Conservation (phyloP, 2,329 filamentous ascomycete species). For the Arthrobotrys iridis region DNA sequence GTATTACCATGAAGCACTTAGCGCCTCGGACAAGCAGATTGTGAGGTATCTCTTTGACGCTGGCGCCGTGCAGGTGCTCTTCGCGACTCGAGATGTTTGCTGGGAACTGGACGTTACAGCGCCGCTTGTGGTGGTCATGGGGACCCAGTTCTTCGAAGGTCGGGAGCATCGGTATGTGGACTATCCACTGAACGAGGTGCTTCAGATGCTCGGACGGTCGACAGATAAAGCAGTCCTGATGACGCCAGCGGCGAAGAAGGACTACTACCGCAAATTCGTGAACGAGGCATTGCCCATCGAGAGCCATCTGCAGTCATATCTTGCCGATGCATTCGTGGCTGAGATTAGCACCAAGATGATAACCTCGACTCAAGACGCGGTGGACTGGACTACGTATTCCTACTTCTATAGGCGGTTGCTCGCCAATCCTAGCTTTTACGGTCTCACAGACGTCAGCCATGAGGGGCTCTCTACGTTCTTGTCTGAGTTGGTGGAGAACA, state of each 20-base stretch:
- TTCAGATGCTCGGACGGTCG: conserved; percentile 98
- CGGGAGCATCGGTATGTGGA: conserved; percentile 97
- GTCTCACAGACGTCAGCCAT: conserved; percentile 84
- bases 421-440: conserved; percentile 96
- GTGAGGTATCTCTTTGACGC: conserved; percentile 90
- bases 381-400: conserved; percentile 98
- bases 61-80: conserved; percentile 86
- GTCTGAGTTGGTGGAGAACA: conserved; percentile 92
- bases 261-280: conserved; percentile 99
- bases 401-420: conserved; percentile 96
- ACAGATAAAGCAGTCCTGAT: conserved; percentile 93
- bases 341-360: conserved; percentile 98
- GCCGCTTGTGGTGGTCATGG: conserved; percentile 94
- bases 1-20: conserved; percentile 96
- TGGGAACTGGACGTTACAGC: conserved; percentile 92
- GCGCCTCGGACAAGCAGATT: conserved; percentile 87
- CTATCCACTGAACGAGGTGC: conserved; percentile 89
- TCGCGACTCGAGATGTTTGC: conserved; percentile 86
- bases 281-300: conserved; percentile 96
- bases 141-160: conserved; percentile 96
- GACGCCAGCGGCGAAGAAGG: conserved; percentile 91
- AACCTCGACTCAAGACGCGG: conserved; percentile 91
- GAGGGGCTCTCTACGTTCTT: conserved; percentile 93
- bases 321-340: conserved; percentile 95
- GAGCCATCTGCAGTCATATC: conserved; percentile 87